Conservation (phyloP, 805 yeast species). For the Candida easanensis region DNA sequence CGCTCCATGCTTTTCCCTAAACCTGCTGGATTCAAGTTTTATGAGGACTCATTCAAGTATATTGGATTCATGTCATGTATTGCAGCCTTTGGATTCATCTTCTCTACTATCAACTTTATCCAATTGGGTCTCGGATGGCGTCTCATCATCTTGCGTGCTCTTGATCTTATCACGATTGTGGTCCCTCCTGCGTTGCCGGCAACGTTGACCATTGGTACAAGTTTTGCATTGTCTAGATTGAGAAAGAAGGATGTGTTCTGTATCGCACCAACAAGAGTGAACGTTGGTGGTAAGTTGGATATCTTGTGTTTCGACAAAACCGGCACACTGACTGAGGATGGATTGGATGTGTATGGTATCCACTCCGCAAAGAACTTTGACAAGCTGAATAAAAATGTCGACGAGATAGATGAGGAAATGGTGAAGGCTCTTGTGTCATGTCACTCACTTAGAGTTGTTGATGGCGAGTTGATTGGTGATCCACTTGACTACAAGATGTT, state of each 20-base stretch:
- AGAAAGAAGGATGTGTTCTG: constrained; percentile 73
- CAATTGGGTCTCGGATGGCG: constrained; percentile 66
- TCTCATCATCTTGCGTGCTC: constrained; percentile 79
- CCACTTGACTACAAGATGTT: constrained; percentile 94
- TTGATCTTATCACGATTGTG: constrained; percentile 92
- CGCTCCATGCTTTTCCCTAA: constrained; percentile 97
- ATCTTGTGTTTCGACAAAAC: constrained; percentile 93
- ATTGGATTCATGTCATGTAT: constrained; percentile 91
- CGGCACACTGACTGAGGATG: constrained; percentile 96
- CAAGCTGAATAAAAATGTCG: constrained; percentile 23
- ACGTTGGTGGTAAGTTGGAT: constrained; percentile 94
- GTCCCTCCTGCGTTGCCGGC: constrained; percentile 99
- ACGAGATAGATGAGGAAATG: constrained; percentile 30
- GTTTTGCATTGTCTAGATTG: constrained; percentile 80
- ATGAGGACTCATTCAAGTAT: constrained; percentile 90
- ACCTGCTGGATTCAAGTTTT: constrained; percentile 90
- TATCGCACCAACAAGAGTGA: constrained; percentile 90
- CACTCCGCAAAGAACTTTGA: constrained; percentile 37
- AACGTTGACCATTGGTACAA: constrained; percentile 93
- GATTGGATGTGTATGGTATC: constrained; percentile 81
- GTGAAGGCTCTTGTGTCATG: constrained; percentile 55
- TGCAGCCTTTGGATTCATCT: constrained; percentile 79
- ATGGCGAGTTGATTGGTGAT: constrained; percentile 83
- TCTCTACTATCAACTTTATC: constrained; percentile 81
- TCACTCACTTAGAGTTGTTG: constrained; percentile 81